Percentiles rank a stretch among this genome's conserved stretches.
phyloP scores from a whole-genome alignment of 2,329 filamentous ascomycete species.

The Chaetomium olivaceum region DNA sequence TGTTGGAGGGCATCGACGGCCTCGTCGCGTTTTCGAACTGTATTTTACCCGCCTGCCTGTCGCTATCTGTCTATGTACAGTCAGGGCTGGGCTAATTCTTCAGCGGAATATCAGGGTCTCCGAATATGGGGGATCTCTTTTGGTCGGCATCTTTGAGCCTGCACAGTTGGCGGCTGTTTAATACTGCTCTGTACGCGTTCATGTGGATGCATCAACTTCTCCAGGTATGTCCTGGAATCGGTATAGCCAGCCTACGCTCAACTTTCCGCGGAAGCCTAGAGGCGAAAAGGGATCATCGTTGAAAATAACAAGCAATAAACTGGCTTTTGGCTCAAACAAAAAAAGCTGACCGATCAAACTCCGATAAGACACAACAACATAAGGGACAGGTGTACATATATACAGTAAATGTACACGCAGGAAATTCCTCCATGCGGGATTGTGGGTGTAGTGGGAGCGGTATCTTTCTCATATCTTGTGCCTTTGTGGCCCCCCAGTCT shows the following conservation, averaged over 20 bases:
- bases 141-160: neutral
- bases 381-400: slow-evolving; percentile 14
- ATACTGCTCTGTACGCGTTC: neutral
- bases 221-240: too few relatives aligned
- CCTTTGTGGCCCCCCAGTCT: neutral
- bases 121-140: neutral
- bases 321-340: neutral
- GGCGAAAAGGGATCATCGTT: too few relatives aligned
- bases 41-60: neutral
- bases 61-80: neutral
- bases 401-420: slow-evolving; percentile 20
- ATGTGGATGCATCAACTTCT: neutral
- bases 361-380: neutral
- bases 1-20: neutral
- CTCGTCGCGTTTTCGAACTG: neutral
- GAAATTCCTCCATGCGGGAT: neutral
- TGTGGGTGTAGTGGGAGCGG: neutral
- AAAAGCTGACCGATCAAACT: neutral
- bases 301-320: neutral
- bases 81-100: neutral
- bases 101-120: slow-evolving; percentile 1
- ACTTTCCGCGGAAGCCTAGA: too few relatives aligned
- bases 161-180: too few relatives aligned
- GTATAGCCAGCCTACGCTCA: too few relatives aligned
- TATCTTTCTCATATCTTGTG: neutral